Evolutionary conservation across 2,329 filamentous ascomycete species (phyloP), one percentile per base, ranked within the genome.

Genomic region (Corynespora cassiicola): DNA sequence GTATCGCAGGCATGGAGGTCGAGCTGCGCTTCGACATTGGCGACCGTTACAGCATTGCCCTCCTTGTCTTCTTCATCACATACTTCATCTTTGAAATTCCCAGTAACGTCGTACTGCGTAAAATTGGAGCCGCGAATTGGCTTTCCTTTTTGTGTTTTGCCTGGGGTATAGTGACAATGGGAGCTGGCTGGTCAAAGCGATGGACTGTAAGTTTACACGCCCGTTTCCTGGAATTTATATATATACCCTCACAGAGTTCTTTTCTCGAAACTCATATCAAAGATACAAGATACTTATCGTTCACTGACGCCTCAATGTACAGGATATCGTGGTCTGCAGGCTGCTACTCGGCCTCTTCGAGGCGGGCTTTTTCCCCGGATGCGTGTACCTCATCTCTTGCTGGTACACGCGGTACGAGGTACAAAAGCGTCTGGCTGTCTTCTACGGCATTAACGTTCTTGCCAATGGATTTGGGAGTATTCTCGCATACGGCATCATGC

Each of bases 381-480:
- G 40, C 30, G 43, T 55, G 4, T 56, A 44, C 20, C 35, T 56
- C 3, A 47, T 54, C 12, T 38, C 26, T 2, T 52, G 48, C 24
- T 56, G 48, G 58, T 80, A 80, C 59, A 75, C 73, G 46, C 64
- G 76, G 29, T 66, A 74, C 32, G 76, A 81, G 58, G 67, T 80
- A 5, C 70, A 78, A 15, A 76, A 79, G 33, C 41, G 52, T 7
- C 36, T 52, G 7, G 76, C 75, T 2, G 74, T 78, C 37, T 79
- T 78, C 58, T 73, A 78, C 17, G 74, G 71, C 5, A 70, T 75
- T 7, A 72, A 74, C 1, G 73, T 71, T 30, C 69, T 79, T 40
- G 75, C 78, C 6, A 77, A 76, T 5, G 76, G 75, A 4, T 80
- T 80, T 33, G 77, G 76, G 5, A 76, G 75, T 0, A 62, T 80